Evolutionary conservation across 805 yeast species (phyloP).

Genomic region (Cyberlindnera sargentensis): DNA sequence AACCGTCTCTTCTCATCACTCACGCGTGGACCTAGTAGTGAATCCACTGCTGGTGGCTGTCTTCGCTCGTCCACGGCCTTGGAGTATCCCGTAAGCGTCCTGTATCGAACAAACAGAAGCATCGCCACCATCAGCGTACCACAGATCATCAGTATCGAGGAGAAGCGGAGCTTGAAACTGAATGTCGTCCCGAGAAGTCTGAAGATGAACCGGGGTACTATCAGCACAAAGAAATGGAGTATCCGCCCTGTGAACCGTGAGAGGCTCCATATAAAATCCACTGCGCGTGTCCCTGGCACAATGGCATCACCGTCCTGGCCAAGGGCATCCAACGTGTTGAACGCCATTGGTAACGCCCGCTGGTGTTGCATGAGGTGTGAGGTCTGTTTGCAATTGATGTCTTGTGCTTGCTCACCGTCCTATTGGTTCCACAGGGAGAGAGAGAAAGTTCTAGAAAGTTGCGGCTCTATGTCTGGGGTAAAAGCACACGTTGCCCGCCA

Average conservation of each 20-base stretch:
- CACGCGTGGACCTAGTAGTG: constrained; percentile 7
- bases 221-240: constrained; percentile 1
- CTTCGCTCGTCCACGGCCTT: constrained; percentile 31
- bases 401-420: too few species aligned
- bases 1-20: constrained; percentile 34
- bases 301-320: too few species aligned
- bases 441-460: too few species aligned
- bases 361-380: too few species aligned
- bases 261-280: not conserved
- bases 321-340: not conserved
- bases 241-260: constrained; percentile 7
- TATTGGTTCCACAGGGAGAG: too few species aligned
- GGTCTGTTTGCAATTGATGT: too few species aligned
- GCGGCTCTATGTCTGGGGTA: too few species aligned
- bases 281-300: not conserved
- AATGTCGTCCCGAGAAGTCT: constrained; percentile 36
- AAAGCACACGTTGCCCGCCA: too few species aligned
- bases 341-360: not conserved
- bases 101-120: constrained; percentile 12
- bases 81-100: constrained; percentile 11
- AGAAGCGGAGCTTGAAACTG: constrained; percentile 14
- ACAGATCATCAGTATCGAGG: constrained; percentile 8
- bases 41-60: constrained; percentile 22
- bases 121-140: constrained; percentile 5
- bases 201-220: constrained; percentile 24